phyloP scores from a whole-genome alignment of 1,284 basidiomycete species.

The Rhodotorula sp. region DNA sequence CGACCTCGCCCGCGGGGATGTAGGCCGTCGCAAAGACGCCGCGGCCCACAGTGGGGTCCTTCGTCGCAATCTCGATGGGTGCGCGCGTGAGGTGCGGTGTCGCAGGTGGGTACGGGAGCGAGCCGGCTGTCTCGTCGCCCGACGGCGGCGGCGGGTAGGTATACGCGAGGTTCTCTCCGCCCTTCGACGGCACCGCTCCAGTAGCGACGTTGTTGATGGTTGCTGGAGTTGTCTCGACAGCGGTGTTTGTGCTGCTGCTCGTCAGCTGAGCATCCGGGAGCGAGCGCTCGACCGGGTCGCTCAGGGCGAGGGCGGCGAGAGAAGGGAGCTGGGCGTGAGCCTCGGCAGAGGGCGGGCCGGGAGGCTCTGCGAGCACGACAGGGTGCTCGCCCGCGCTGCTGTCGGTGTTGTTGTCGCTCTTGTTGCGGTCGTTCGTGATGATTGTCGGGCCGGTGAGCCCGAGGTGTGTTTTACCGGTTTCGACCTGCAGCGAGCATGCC shows the following conservation, averaged over 20 bases:
- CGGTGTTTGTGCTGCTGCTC: too few species aligned
- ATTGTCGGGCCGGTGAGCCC: not conserved
- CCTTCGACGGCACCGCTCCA: not conserved
- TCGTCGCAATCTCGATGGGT: conserved; percentile 33
- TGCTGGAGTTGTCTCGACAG: too few species aligned
- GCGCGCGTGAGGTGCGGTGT: conserved; percentile 39
- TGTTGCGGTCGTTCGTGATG: not conserved
- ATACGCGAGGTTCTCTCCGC: conserved; percentile 11
- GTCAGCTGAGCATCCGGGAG: conserved; percentile 2
- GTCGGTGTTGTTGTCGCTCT: not conserved
- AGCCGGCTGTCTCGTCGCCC: not conserved
- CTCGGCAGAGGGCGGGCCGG: not conserved
- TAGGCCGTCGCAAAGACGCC: conserved; percentile 56
- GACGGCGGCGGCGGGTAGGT: conserved; percentile 32
- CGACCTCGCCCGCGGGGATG: conserved; percentile 65
- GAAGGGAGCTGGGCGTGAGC: conserved; percentile 12
- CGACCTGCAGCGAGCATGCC: not conserved
- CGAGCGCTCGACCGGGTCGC: conserved; percentile 16
- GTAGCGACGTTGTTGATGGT: too few species aligned
- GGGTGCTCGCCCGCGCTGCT: not conserved
- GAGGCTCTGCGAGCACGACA: conserved; percentile 1
- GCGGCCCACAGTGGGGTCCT: conserved; percentile 34
- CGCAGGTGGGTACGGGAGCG: conserved; percentile 30
- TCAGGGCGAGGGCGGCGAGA: conserved; percentile 15
- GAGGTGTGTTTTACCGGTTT: conserved; percentile 6